phyloP scores from a whole-genome alignment of 139 green algal genomes.

The Trebouxia sp. region DNA sequence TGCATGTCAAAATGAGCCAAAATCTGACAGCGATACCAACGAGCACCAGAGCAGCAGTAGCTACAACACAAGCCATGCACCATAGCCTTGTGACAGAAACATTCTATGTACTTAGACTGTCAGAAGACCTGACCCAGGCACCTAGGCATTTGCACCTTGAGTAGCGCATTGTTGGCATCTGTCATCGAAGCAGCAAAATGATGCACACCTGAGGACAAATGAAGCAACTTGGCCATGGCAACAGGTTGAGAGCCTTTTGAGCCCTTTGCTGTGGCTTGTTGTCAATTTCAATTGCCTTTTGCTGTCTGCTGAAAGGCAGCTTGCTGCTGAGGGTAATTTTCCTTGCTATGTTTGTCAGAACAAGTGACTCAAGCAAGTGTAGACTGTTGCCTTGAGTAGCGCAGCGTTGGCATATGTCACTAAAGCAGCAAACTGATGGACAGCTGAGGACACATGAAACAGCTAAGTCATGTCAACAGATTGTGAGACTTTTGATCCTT shows the following conservation, averaged over 20 bases:
- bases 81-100: not conserved
- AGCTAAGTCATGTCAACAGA: not conserved
- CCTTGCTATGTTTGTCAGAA: not conserved
- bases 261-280: not conserved
- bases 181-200: not conserved
- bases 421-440: not conserved
- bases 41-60: not conserved
- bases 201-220: not conserved
- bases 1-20: not conserved
- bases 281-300: not conserved
- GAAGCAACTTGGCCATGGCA: not conserved
- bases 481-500: not conserved
- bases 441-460: not conserved
- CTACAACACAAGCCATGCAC: not conserved
- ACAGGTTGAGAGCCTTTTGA: not conserved
- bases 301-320: not conserved
- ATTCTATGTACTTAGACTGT: not conserved
- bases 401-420: not conserved
- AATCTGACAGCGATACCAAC: not conserved
- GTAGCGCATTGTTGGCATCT: not conserved
- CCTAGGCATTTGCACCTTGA: not conserved
- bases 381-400: slow-evolving; percentile 1
- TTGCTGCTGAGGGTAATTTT: not conserved
- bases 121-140: not conserved
- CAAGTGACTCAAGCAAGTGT: not conserved